phyloP scores from a whole-genome alignment of 306 rosid genomes.

The Aeschynomene evenia region DNA sequence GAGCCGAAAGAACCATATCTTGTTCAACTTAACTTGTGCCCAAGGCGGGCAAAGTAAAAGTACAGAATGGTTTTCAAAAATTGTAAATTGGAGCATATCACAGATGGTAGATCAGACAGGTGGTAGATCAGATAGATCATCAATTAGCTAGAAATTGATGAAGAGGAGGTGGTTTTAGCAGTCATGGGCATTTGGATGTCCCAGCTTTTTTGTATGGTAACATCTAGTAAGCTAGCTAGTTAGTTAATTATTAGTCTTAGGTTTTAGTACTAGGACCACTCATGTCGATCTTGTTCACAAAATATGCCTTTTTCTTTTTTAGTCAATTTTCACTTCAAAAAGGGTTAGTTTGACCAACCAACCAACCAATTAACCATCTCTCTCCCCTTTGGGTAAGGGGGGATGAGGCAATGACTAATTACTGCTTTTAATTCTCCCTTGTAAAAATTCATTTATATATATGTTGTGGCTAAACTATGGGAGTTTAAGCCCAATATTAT shows the following conservation, averaged over 20 bases:
- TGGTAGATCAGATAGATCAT: slow-evolving; percentile 50
- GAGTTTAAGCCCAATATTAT: slow-evolving; percentile 67
- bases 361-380: slow-evolving; percentile 41
- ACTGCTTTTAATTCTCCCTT: slow-evolving; percentile 31
- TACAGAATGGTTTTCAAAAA: slow-evolving; percentile 48
- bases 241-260: slow-evolving; percentile 54
- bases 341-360: slow-evolving; percentile 56
- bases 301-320: neutral
- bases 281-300: slow-evolving; percentile 37
- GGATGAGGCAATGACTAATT: slow-evolving; percentile 38
- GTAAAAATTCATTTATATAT: slow-evolving; percentile 59
- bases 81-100: slow-evolving; percentile 61
- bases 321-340: slow-evolving; percentile 37
- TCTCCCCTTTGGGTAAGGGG: slow-evolving; percentile 66
- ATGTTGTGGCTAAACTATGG: slow-evolving; percentile 77
- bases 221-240: too few species aligned
- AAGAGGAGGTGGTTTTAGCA: slow-evolving; percentile 46
- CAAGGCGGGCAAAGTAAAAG: slow-evolving; percentile 47
- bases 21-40: slow-evolving; percentile 43
- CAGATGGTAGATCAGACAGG: too few species aligned
- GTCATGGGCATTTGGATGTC: slow-evolving; percentile 63
- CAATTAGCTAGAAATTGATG: slow-evolving; percentile 35
- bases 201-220: slow-evolving; percentile 67
- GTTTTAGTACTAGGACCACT: slow-evolving; percentile 45
- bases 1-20: slow-evolving; percentile 35